phyloP scores from a whole-genome alignment of 768 basidiomycete genomes.

The Russula dissimulans region DNA sequence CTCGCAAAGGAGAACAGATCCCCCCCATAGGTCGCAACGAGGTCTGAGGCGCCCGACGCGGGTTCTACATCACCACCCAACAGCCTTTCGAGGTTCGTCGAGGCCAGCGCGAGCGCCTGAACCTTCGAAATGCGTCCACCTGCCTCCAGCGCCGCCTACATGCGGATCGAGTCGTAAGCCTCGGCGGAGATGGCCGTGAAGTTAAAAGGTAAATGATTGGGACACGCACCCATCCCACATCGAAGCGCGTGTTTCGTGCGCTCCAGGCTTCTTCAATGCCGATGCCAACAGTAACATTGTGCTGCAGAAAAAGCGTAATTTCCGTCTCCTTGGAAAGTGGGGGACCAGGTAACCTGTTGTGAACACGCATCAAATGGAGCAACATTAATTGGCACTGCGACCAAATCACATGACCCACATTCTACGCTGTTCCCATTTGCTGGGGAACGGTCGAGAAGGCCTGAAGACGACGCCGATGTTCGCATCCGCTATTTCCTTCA shows the following conservation, averaged over 20 bases:
- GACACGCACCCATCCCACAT: constrained; percentile 68
- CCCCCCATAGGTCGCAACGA: constrained; percentile 29
- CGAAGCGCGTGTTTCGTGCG: constrained; percentile 70
- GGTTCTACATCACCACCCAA: constrained; percentile 29
- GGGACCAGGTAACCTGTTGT: constrained; percentile 58
- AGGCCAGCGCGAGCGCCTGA: constrained; percentile 44
- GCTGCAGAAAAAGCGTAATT: constrained; percentile 48
- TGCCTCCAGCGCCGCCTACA: constrained; percentile 20
- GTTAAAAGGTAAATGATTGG: constrained; percentile 6
- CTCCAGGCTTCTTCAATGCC: constrained; percentile 60
- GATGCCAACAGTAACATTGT: constrained; percentile 66
- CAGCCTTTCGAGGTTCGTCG: constrained; percentile 39
- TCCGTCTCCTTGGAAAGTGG: constrained; percentile 57
- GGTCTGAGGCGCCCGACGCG: constrained; percentile 18
- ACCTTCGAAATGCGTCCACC: constrained; percentile 27
- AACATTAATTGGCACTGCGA: neutral
- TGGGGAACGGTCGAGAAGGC: constrained; percentile 64
- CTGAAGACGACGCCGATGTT: constrained; percentile 61
- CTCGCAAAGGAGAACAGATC: constrained; percentile 29
- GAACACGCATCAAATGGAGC: neutral
- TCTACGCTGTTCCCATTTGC: constrained; percentile 54
- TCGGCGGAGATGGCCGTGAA: neutral
- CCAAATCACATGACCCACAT: constrained; percentile 36
- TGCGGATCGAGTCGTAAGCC: neutral
- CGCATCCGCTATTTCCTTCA: constrained; percentile 58